Evolutionary conservation across 257 asterid genomes (phyloP), one percentile per base, ranked within the genome.

Genomic region (Knoxia roxburghii): DNA sequence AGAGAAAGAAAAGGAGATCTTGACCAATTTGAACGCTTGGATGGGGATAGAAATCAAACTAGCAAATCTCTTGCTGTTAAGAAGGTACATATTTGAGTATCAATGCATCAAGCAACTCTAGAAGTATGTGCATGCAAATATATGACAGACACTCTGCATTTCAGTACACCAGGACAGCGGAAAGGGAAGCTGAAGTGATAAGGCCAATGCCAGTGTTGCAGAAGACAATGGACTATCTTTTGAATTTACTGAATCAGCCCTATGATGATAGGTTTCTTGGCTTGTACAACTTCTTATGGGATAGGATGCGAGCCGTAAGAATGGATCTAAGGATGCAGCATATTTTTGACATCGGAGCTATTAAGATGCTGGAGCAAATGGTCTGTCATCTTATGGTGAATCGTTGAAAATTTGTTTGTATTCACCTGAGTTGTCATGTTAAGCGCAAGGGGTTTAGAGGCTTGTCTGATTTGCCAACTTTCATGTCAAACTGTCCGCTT

Each of bases 271-370:
- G 76, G 73, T 94, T 90, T 75, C 99, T 94, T 71, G 88, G 89
- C 61, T 69, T 90, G 78, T 93, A 93, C 72, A 93, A 93, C 88
- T 94, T 94, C 79, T 83, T 94, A 73, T 94, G 99, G 99, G 99
- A 94, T 81, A 86, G 99, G 79, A 94, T 94, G 99, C 82, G 99
- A 51, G 97, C 97, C 63, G 79, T 90, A 64, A 96, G 99, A 46
- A 94, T 94, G 99, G 99, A 94, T 82, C 81, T 94, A 82, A 90
- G 99, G 82, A 94, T 94, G 99, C 99, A 94, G 66, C 99, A 94
- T 84, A 88, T 93, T 79, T 90, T 94, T 80, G 75, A 86, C 79
- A 72, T 75, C 24, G 88, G 82, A 78, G 99, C 99, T 65, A 83
- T 90, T 70, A 81, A 69, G 57, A 82, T 94, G 97, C 87, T 94